A percentile compares a stretch with the other conserved stretches of the same genome.
Evolutionary conservation across 1,139 yeast species (phyloP).

Genomic region (Meyerozyma elateridarum): DNA sequence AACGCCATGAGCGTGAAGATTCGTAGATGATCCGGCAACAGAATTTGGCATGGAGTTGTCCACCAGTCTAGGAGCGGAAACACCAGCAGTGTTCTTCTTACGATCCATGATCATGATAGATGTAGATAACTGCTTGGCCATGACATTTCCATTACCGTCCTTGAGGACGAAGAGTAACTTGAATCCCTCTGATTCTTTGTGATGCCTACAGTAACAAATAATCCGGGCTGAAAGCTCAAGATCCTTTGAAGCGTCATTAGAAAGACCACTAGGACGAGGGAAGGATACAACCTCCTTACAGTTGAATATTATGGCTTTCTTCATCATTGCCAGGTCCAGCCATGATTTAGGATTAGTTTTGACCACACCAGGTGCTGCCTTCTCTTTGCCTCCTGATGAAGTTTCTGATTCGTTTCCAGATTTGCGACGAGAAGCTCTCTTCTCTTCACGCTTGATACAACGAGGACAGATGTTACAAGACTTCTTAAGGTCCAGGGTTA

Average conservation of each 20-base stretch:
- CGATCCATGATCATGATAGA: constrained; percentile 91
- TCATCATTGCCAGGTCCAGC: constrained; percentile 70
- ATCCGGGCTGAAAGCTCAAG: constrained; percentile 80
- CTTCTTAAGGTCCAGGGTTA: constrained; percentile 47
- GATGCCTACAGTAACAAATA: constrained; percentile 95
- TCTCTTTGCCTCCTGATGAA: constrained; percentile 7
- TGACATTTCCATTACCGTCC: constrained; percentile 52
- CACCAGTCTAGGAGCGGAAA: constrained; percentile 11
- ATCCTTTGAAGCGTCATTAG: constrained; percentile 32
- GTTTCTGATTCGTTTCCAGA: constrained; percentile 52
- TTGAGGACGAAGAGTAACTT: constrained; percentile 65
- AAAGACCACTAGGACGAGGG: constrained; percentile 55
- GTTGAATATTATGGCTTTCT: constrained; percentile 84
- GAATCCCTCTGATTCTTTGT: constrained; percentile 79
- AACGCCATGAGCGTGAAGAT: constrained; percentile 13
- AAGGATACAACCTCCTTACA: constrained; percentile 82
- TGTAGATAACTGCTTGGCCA: constrained; percentile 69
- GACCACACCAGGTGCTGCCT: constrained; percentile 21
- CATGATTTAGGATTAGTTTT: constrained; percentile 51
- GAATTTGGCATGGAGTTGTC: constrained; percentile 18
- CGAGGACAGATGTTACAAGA: constrained; percentile 79
- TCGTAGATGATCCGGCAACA: constrained; percentile 20
- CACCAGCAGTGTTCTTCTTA: constrained; percentile 50
- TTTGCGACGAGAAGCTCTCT: constrained; percentile 86
- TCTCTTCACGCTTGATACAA: constrained; percentile 87